Evolutionary conservation across 352 stramenopile species (phyloP), one percentile per base, ranked within the genome.

Genomic region (Phytophthora lateralis): DNA sequence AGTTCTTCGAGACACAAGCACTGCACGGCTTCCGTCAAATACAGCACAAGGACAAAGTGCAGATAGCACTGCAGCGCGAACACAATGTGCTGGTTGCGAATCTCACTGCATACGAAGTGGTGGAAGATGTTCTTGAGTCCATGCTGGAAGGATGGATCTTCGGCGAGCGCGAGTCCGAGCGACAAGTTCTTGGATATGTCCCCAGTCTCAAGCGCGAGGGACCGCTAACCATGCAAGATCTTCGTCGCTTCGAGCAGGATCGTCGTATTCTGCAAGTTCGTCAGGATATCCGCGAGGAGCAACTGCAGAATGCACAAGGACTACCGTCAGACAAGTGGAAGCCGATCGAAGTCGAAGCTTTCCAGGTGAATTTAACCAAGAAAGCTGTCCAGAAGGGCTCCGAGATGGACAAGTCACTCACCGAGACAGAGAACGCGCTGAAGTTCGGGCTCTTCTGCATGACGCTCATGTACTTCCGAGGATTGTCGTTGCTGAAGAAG

Each of bases 131-230:
- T 17, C 76, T 99, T 6, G 83, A 97, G 42, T 97, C 73, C 32
- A 98, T 99, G 96, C 76, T 98, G 14, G 96, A 98, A 80, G 96
- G 96, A 2, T 99, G 96, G 96, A 73, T 95, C 50, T 98, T 99
- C 68, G 96, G 96, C 4, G 95, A 98, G 72, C 83, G 90, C 46
- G 79, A 97, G 65, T 97, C 87, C 10, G 64, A 88, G 21, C 73
- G 76, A 26, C 66, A 77, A 29, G 85, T 79, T 1, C 65, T 90
- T 17, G 89, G 89, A 6, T 97, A 81, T 43, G 86, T 97, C 10
- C 89, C 89, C 7, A 95, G 85, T 53, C 48, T 97, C 12, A 94
- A 97, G 70, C 82, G 66, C 32, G 81, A 97, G 50, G 85, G 88
- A 0, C 80, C 77, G 48, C 45, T 91, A 41, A 83, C 80, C 6